Percentiles rank a stretch among this genome's conserved stretches.
Conservation (phyloP, 805 yeast species). For the Debaryomyces hansenii region DNA sequence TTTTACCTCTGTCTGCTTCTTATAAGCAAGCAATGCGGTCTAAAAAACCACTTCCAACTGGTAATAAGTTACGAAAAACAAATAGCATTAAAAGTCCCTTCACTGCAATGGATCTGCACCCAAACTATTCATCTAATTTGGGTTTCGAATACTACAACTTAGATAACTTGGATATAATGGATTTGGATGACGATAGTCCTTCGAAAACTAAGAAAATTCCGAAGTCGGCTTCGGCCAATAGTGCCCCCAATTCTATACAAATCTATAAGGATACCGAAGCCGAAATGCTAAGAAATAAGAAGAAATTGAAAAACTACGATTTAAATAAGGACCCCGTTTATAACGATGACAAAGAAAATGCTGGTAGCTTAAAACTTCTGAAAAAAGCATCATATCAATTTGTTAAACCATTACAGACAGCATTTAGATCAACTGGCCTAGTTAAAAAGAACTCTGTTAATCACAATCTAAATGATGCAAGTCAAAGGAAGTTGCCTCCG, state of each 20-base stretch:
- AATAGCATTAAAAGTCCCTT: slow-evolving; percentile 7
- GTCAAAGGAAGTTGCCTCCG: slow-evolving; percentile 35
- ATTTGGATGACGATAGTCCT: slow-evolving; percentile 26
- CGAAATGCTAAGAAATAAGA: slow-evolving; percentile 3
- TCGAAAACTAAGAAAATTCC: slow-evolving; percentile 24
- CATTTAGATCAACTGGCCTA: slow-evolving; percentile 74
- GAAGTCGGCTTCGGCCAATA: slow-evolving; percentile 15
- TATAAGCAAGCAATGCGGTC: not conserved
- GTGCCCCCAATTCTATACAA: slow-evolving; percentile 14
- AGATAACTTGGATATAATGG: slow-evolving; percentile 27
- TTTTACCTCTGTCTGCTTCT: not conserved
- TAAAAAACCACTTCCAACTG: not conserved
- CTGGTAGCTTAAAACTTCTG: not conserved
- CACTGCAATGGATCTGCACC: slow-evolving; percentile 1
- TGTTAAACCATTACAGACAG: slow-evolving; percentile 83
- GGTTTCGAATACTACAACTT: slow-evolving; percentile 23
- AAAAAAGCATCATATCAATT: slow-evolving; percentile 49
- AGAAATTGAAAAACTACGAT: slow-evolving; percentile 3
- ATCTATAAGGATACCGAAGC: slow-evolving; percentile 23
- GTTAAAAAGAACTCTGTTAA: slow-evolving; percentile 47
- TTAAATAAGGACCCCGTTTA: slow-evolving; percentile 13
- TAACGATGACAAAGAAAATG: slow-evolving; percentile 41
- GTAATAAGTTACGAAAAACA: slow-evolving; percentile 16
- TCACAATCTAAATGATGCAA: slow-evolving; percentile 8
- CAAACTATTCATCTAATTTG: slow-evolving; percentile 8